Evolutionary conservation across 805 yeast genomes (phyloP), one percentile per base, ranked within the genome.

Genomic region (Candida golubevii): DNA sequence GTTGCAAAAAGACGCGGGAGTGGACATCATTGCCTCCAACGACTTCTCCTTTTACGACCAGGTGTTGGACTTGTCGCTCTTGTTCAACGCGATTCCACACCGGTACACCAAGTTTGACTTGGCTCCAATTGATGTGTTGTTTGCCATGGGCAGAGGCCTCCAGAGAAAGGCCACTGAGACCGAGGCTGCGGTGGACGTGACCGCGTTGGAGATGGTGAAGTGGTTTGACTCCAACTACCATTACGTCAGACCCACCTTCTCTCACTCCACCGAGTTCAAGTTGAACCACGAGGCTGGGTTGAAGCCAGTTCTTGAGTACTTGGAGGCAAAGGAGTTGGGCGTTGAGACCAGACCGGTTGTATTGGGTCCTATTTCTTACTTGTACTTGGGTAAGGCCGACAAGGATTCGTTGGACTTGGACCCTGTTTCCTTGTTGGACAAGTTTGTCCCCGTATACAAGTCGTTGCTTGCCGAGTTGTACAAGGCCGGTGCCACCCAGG

Each of bases 221-320:
- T 93, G 99, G 99, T 93, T 93, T 62, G 99, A 93, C 75, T 87
- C 97, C 56, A 93, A 93, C 88, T 93, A 93, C 88, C 99, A 93
- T 76, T 93, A 93, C 72, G 98, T 93, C 65, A 88, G 99, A 80
- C 99, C 99, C 73, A 93, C 99, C 58, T 90, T 93, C 80, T 86
- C 96, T 46, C 83, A 89, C 79, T 79, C 88, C 59, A 91, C 97
- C 55, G 83, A 83, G 65, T 93, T 93, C 87, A 90, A 93, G 79
- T 85, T 93, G 72, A 88, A 85, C 73, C 45, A 65, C 42, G 65
- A 60, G 39, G 71, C 69, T 45, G 95, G 96, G 65, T 77, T 83
- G 63, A 93, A 93, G 80, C 98, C 99, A 64, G 93, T 93, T 61
- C 96, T 84, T 64, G 97, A 93, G 80, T 93, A 77, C 79, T 82